phyloP scores from a whole-genome alignment of 2,329 filamentous ascomycete species.

The Cryphonectria radicalis region DNA sequence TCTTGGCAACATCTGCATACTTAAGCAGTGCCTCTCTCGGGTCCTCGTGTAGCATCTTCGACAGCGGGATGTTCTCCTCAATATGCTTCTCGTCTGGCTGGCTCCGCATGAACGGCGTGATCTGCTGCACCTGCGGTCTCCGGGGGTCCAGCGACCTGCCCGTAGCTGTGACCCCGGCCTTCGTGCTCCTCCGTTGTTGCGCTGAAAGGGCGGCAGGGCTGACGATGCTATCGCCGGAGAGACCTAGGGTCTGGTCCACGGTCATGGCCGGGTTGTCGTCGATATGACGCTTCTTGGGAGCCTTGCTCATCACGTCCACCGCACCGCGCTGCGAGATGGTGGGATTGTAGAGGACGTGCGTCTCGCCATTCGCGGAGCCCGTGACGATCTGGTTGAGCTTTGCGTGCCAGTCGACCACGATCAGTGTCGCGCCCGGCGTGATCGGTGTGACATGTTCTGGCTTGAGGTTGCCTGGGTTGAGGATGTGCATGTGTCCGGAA shows the following conservation, averaged over 20 bases:
- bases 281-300: conserved; percentile 91
- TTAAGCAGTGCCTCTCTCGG: conserved; percentile 91
- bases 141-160: conserved; percentile 79
- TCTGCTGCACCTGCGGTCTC: conserved; percentile 79
- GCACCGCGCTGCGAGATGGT: conserved; percentile 81
- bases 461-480: conserved; percentile 89
- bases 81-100: conserved; percentile 91
- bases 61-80: conserved; percentile 84
- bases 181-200: conserved; percentile 66
- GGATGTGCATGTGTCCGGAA: conserved; percentile 84
- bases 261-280: conserved; percentile 90
- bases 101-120: conserved; percentile 88
- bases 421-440: conserved; percentile 81
- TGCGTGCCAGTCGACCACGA: conserved; percentile 87
- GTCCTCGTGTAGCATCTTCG: conserved; percentile 94
- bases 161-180: conserved; percentile 75
- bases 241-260: conserved; percentile 78
- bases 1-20: conserved; percentile 91
- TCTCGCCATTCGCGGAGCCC: conserved; percentile 88
- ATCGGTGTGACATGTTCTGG: conserved; percentile 85
- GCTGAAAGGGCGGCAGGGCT: conserved; percentile 65
- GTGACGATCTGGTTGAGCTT: conserved; percentile 97
- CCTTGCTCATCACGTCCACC: conserved; percentile 86
- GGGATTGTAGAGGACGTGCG: conserved; percentile 89
- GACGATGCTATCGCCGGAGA: conserved; percentile 83